phyloP scores from a whole-genome alignment of 495 filamentous ascomycete species.

The Lepidopterella palustris region DNA sequence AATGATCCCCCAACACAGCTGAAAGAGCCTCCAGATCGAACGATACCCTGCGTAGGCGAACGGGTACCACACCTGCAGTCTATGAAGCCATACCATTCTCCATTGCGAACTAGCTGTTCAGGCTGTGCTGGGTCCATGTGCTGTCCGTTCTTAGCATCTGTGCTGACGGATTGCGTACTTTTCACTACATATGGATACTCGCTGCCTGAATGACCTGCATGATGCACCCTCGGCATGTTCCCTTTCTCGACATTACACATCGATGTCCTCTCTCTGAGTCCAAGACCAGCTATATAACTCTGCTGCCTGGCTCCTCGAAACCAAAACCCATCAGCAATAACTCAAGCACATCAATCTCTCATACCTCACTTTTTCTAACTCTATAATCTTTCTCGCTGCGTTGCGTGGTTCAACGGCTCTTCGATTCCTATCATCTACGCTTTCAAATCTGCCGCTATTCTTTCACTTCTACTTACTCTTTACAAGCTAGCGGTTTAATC shows the following conservation, averaged over 20 bases:
- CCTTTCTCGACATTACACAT: conserved; percentile 12
- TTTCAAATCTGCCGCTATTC: not conserved
- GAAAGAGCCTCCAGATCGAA: conserved; percentile 22
- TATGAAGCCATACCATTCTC: conserved; percentile 16
- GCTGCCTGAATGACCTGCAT: conserved; percentile 28
- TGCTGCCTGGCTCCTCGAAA: conserved; percentile 8
- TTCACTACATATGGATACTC: conserved; percentile 24
- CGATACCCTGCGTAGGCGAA: conserved; percentile 21
- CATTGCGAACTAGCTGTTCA: conserved; percentile 17
- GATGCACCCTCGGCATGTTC: conserved; percentile 17
- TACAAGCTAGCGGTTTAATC: not conserved
- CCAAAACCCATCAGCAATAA: no score
- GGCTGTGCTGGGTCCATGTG: conserved; percentile 26
- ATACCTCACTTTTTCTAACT: no score
- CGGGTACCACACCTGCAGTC: conserved; percentile 17
- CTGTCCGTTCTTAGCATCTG: conserved; percentile 24
- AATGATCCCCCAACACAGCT: conserved; percentile 16
- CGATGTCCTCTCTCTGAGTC: conserved; percentile 5
- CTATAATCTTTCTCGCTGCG: no score
- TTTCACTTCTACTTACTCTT: not conserved
- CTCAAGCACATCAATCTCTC: no score
- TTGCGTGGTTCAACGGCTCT: no score
- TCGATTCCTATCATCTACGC: not conserved
- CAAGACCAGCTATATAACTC: conserved; percentile 23
- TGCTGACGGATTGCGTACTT: conserved; percentile 28